Evolutionary conservation across 2,329 filamentous ascomycete genomes (phyloP).

Genomic region (Alternaria solani): DNA sequence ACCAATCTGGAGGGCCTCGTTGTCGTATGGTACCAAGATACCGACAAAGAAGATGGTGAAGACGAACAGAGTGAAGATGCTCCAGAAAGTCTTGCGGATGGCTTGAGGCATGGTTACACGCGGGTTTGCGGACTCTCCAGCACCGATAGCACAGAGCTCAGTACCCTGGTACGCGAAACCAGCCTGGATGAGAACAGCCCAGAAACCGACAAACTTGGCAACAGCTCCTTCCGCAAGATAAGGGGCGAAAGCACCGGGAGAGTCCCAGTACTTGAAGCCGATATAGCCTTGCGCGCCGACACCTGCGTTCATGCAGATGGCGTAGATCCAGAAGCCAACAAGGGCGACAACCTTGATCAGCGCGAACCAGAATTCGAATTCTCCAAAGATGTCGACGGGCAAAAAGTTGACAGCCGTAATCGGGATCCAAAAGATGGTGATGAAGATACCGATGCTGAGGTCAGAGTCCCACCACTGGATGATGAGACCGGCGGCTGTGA

Average conservation of each 20-base stretch:
- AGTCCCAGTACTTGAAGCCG: constrained; percentile 75
- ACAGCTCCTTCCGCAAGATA: constrained; percentile 67
- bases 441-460: constrained; percentile 74
- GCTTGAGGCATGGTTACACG: constrained; percentile 75
- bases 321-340: constrained; percentile 78
- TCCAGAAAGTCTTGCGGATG: constrained; percentile 78
- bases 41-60: constrained; percentile 71
- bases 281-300: constrained; percentile 74
- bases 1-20: constrained; percentile 61
- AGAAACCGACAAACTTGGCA: constrained; percentile 73
- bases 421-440: constrained; percentile 74
- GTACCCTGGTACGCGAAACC: constrained; percentile 77
- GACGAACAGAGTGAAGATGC: constrained; percentile 74
- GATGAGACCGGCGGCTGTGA: constrained; percentile 75
- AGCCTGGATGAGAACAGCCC: constrained; percentile 72
- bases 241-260: constrained; percentile 72
- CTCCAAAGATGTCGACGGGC: constrained; percentile 75
- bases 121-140: constrained; percentile 77
- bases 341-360: constrained; percentile 80
- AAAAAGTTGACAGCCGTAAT: constrained; percentile 75
- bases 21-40: constrained; percentile 70
- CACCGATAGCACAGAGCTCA: constrained; percentile 80
- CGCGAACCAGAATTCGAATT: constrained; percentile 81
- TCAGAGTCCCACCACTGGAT: constrained; percentile 75
- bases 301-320: constrained; percentile 75